Evolutionary conservation across 345 rosid species (phyloP), one percentile per base, ranked within the genome.

Genomic region (Laguncularia racemosa): DNA sequence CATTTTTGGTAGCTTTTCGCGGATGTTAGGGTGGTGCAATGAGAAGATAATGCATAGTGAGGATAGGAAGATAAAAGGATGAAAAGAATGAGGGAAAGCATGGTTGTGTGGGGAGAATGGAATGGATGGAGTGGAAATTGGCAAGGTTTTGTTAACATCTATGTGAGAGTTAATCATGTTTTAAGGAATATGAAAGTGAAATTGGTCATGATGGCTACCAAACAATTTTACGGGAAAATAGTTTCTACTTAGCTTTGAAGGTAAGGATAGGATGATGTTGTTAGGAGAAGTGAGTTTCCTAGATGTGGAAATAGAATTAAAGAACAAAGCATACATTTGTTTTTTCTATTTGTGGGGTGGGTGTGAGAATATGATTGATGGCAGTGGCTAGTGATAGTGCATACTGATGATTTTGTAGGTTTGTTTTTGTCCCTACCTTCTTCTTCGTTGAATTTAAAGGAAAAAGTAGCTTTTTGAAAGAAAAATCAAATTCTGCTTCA

Each of bases 1-100:
- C 99, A 93, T 64, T 87, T 93, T 56, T 85, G 72, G 56, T 79
- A 93, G 12, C 74, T 69, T 68, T 79, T 85, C 2, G 83, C 59
- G 44, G 86, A 59, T 0, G 96, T 78, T 3, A 61, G 21, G 56
- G 92, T 78, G 40, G 81, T 71, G 70, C 97, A 93, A 16, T 74
- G 89, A 2, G 85, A 68, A 11, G 95, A 76, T 20, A 48, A 33
- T 8, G 80, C 67, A 40, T 66, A 44, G 49, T 56, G 58, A 50
- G 64, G 53, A 61, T 57, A 46, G 59, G 58, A 64, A 67, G 66
- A 44, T 20, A 80, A 57, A 11, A 79, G 16, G 58, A 73, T 46
- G 48, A 72, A 51, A 47, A 65, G 19, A 49, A 76, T 11, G 44
- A 60, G 44, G 54, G 60, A 64, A 55, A 48, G 63, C 56, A 59